Evolutionary conservation across 108 stramenopile species (phyloP).

Genomic region (Nannochloropsis oceanica): DNA sequence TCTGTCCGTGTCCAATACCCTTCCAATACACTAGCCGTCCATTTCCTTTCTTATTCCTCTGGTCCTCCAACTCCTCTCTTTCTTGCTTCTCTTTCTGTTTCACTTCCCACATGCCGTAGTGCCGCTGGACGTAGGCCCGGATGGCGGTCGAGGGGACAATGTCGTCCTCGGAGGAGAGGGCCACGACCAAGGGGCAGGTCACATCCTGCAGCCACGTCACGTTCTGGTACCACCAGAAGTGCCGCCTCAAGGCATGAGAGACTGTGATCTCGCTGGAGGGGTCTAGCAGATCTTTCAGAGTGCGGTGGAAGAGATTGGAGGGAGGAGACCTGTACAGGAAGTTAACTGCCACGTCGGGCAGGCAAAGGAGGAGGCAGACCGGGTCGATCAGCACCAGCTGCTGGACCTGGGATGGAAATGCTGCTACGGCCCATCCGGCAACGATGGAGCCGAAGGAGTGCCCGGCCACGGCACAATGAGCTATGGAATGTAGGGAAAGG

Average conservation of each 20-base stretch:
- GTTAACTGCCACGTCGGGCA: constrained; percentile 11
- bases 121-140: neutral
- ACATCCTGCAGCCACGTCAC: constrained; percentile 13
- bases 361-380: constrained; percentile 23
- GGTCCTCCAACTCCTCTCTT: neutral
- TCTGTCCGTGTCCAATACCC: constrained; percentile 3
- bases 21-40: constrained; percentile 10
- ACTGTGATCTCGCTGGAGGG: constrained; percentile 6
- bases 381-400: constrained; percentile 24
- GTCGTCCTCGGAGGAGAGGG: constrained; percentile 5
- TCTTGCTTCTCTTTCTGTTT: neutral
- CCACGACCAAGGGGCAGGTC: constrained; percentile 14
- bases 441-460: constrained; percentile 19
- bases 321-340: constrained; percentile 7
- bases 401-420: constrained; percentile 1
- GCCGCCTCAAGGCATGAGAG: constrained; percentile 17
- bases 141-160: constrained; percentile 11
- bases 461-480: neutral
- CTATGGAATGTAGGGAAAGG: neutral
- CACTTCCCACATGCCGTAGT: neutral
- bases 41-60: neutral
- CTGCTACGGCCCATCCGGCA: constrained; percentile 1
- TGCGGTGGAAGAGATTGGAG: neutral
- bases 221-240: constrained; percentile 30
- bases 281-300: neutral